Evolutionary conservation across 306 rosid species (phyloP).

Genomic region (Phaseolus lunatus): DNA sequence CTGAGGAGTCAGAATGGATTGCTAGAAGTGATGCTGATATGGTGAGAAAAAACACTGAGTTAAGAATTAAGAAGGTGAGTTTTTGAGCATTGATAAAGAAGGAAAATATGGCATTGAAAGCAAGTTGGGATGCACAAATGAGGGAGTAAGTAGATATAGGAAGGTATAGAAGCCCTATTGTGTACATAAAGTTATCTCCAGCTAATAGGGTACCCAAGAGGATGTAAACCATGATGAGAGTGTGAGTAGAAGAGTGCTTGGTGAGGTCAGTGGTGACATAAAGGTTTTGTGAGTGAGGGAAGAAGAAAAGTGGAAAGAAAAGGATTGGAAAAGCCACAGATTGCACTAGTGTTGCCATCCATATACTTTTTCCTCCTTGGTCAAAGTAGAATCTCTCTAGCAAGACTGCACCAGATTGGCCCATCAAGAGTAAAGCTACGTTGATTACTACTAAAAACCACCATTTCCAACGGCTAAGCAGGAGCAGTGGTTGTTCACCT

Average conservation of each 20-base stretch:
- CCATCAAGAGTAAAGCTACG: slow-evolving; percentile 62
- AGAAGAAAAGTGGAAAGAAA: slow-evolving; percentile 54
- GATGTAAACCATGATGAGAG: slow-evolving; percentile 55
- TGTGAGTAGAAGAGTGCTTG: slow-evolving; percentile 38
- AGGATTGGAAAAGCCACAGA: slow-evolving; percentile 72
- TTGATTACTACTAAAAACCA: slow-evolving; percentile 65
- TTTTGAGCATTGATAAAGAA: slow-evolving; percentile 74
- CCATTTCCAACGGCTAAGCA: slow-evolving; percentile 64
- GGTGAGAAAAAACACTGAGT: slow-evolving; percentile 65
- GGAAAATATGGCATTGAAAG: slow-evolving; percentile 75
- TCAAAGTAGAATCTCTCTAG: slow-evolving; percentile 75
- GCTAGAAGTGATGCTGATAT: slow-evolving; percentile 68
- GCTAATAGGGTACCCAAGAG: slow-evolving; percentile 60
- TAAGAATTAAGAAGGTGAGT: slow-evolving; percentile 60
- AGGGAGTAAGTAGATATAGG: slow-evolving; percentile 80
- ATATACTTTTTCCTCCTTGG: slow-evolving; percentile 70
- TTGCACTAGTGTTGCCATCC: slow-evolving; percentile 81
- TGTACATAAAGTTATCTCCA: slow-evolving; percentile 65
- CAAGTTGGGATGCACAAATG: slow-evolving; percentile 73
- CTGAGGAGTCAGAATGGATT: slow-evolving; percentile 56
- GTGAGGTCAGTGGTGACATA: slow-evolving; percentile 4
- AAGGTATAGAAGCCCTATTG: slow-evolving; percentile 69
- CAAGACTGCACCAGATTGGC: slow-evolving; percentile 74
- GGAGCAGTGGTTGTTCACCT: slow-evolving; percentile 10
- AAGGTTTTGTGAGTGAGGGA: slow-evolving; percentile 47